Base-by-base conservation (phyloP, 2,329 filamentous ascomycete species). In the Fusarium sp. region DNA sequence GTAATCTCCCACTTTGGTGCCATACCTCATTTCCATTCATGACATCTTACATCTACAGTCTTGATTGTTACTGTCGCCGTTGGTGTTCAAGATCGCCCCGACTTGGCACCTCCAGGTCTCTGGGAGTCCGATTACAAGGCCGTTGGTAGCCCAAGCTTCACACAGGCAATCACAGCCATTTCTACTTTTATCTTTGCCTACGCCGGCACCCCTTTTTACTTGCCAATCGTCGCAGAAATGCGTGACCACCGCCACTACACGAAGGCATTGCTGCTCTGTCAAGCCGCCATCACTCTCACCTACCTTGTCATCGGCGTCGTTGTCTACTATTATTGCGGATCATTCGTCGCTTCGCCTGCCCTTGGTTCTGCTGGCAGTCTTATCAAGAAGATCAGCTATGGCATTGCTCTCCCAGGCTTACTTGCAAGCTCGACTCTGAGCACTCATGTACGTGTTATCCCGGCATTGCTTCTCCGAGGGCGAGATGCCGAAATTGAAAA, bases 281-380 rank as follows among this genome's bases (percentile, higher is more conserved):
- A 72, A 70, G 70, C 24, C 69, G 75, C 68, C 2, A 71, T 83
- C 2, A 75, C 80, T 16, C 40, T 79, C 10, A 80, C 79, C 14
- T 84, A 83, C 56, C 46, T 79, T 16, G 64, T 77, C 11, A 79
- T 84, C 7, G 77, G 78, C 8, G 69, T 80, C 4, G 81, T 86
- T 0, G 82, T 87, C 4, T 87, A 87, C 76, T 82, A 82, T 66
- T 87, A 77, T 71, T 86, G 84, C 67, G 85, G 86, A 1, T 83
- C 82, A 0, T 84, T 81, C 57, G 83, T 87, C 5, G 81, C 85
- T 0, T 86, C 84, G 0, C 86, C 85, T 0, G 84, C 85, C 1
- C 80, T 87, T 6, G 86, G 85, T 2, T 85, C 84, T 31, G 85
- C 84, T 1, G 85, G 85, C 0, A 5, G 33, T 0, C 51, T 75